A percentile compares a stretch with the other conserved stretches of the same genome.
phyloP scores from a whole-genome alignment of 768 basidiomycete genomes.

The Russula ochroleuca region DNA sequence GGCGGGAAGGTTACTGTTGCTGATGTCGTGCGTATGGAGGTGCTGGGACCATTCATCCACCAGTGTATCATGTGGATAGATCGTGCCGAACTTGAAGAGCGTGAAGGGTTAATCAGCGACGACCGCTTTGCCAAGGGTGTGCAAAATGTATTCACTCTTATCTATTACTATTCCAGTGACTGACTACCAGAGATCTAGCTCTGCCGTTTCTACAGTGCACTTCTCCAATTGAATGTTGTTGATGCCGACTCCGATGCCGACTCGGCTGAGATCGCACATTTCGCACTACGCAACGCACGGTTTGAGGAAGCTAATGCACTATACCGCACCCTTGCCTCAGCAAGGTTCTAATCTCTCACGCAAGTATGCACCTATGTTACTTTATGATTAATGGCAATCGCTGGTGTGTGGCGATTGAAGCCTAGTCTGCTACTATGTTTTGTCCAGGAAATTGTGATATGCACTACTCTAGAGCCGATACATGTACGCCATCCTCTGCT shows the following conservation, averaged over 20 bases:
- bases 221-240: constrained; percentile 63
- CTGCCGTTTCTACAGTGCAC: constrained; percentile 69
- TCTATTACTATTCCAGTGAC: constrained; percentile 1
- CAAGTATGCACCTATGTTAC: constrained; percentile 12
- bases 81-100: constrained; percentile 61
- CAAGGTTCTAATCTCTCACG: constrained; percentile 33
- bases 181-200: constrained; percentile 40
- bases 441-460: constrained; percentile 10
- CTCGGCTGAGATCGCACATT: constrained; percentile 73
- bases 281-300: constrained; percentile 63
- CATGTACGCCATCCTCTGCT: constrained; percentile 11
- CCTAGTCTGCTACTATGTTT: background rate
- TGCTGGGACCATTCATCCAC: constrained; percentile 67
- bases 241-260: constrained; percentile 63
- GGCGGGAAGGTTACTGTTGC: constrained; percentile 56
- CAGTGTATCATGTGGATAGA: constrained; percentile 69
- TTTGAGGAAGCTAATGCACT: constrained; percentile 74
- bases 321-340: constrained; percentile 57
- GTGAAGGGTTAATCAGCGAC: constrained; percentile 62
- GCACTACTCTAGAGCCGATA: background rate
- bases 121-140: constrained; percentile 70
- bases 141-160: constrained; percentile 51
- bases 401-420: background rate
- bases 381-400: background rate
- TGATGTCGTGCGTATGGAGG: constrained; percentile 59